Evolutionary conservation across 2,329 filamentous ascomycete species (phyloP), one percentile per base, ranked within the genome.

Genomic region (Ophiostoma himal-ulmi): DNA sequence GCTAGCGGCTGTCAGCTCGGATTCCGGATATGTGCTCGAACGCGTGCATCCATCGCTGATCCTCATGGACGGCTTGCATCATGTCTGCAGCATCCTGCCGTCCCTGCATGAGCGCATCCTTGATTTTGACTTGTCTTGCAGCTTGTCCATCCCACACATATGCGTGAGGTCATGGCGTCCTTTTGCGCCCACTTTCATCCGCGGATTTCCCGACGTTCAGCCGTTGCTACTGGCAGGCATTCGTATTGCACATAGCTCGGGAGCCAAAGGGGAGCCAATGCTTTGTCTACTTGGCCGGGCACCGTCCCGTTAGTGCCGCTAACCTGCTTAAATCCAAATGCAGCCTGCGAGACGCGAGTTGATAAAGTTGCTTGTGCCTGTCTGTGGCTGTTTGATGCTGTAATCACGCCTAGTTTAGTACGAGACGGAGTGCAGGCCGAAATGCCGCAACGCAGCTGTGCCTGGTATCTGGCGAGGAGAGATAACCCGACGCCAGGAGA

Each of bases 131-230:
- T 26, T 30, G 52, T 3, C 39, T 17, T 64, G 13, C 6, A 64
- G 30, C 34, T 34, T 64, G 17, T 37, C 20, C 10, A 57, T 44
- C 39, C 22, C n/a, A 57, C 44, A 8, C 52, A 26, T 7, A 22
- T 22, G 26, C 57, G 17, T 30, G 57, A 8, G 13, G 26, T 64
- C 60, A 64, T 64, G 30, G 34, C 34, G 20, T 14, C 10, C 10
- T 8, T 22, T 20, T 20, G n/a, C 22, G 36, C 20, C 62, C 62
- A 65, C 62, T 22, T 39, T 6, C 62, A 65, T 39, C 62, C 62
- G 62, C 41, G 62, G 62, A 65, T 65, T 41, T 65, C 11, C 62
- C 62, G 62, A 65, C n/a, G 36, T 65, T 65, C 36, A 65, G 20
- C 62, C 62, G 62, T 11, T 8, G 44, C 14, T 48, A 20, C 44